Evolutionary conservation across 345 rosid species (phyloP).

Genomic region (Anacardium occidentale): DNA sequence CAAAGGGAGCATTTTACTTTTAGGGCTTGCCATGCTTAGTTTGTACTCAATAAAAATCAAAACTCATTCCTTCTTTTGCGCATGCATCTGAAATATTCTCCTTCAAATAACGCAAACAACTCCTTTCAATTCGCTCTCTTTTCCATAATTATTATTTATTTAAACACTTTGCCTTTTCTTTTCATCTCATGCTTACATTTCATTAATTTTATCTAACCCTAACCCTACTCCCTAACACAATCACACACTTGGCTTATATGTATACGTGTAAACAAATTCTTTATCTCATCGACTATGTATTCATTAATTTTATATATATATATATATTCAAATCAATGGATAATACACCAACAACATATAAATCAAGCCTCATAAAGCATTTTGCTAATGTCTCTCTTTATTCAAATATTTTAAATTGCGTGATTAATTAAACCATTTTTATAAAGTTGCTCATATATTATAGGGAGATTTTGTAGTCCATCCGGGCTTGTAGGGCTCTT

Average conservation of each 20-base stretch:
- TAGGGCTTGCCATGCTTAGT: conserved; percentile 61
- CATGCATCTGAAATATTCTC: too few species aligned
- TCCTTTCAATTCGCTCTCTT: conserved; percentile 32
- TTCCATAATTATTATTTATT: conserved; percentile 11
- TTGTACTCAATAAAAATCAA: conserved; percentile 38
- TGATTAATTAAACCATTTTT: too few species aligned
- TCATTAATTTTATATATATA: not conserved
- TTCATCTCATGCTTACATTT: conserved; percentile 31
- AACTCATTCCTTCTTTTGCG: too few species aligned
- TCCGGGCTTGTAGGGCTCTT: too few species aligned
- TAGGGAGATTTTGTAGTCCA: too few species aligned
- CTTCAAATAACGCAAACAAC: conserved; percentile 18
- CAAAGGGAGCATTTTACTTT: conserved; percentile 49
- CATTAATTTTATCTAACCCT: conserved; percentile 16
- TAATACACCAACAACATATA: too few species aligned
- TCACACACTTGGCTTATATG: conserved; percentile 41
- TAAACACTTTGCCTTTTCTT: conserved; percentile 20
- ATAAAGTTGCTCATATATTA: too few species aligned
- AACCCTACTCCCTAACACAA: conserved; percentile 19
- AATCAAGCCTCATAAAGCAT: too few species aligned
- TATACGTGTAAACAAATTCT: conserved; percentile 4
- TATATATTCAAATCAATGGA: too few species aligned
- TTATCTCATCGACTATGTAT: not conserved
- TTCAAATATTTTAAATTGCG: too few species aligned
- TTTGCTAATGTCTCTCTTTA: too few species aligned